phyloP scores from a whole-genome alignment of 345 rosid genomes.

The Hibiscus trionum region DNA sequence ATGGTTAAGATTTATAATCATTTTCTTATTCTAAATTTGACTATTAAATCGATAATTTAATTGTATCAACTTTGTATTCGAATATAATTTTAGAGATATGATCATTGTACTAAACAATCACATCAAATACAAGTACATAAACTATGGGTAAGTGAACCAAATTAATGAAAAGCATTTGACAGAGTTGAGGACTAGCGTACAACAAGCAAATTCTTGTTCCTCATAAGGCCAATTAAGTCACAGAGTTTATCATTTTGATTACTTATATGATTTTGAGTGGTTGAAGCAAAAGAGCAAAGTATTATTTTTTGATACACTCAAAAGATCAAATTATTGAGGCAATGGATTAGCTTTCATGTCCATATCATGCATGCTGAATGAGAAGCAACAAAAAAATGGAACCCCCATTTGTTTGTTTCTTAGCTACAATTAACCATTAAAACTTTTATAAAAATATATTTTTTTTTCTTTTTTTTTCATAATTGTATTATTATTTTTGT shows the following conservation, averaged over 20 bases:
- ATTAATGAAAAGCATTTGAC: background rate
- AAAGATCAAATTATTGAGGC: background rate
- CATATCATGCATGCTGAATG: slow-evolving; percentile 31
- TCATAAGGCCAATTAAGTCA: background rate
- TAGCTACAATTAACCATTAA: background rate
- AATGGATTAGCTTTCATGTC: slow-evolving; percentile 11
- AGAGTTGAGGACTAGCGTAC: background rate
- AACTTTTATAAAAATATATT: too few relatives aligned
- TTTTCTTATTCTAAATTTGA: too few relatives aligned
- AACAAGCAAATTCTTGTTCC: background rate
- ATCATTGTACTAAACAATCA: too few relatives aligned
- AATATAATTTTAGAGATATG: too few relatives aligned
- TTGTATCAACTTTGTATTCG: too few relatives aligned
- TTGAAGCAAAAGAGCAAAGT: background rate
- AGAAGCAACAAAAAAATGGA: slow-evolving; percentile 24
- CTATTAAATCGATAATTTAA: too few relatives aligned
- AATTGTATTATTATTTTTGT: too few relatives aligned
- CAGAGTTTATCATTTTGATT: background rate
- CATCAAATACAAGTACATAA: too few relatives aligned
- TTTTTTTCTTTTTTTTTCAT: too few relatives aligned
- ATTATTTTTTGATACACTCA: background rate
- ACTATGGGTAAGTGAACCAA: too few relatives aligned
- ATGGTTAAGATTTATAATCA: too few relatives aligned
- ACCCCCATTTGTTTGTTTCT: background rate
- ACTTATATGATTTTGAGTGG: background rate